Conservation (phyloP, 345 rosid species). For the Syzygium aqueum region DNA sequence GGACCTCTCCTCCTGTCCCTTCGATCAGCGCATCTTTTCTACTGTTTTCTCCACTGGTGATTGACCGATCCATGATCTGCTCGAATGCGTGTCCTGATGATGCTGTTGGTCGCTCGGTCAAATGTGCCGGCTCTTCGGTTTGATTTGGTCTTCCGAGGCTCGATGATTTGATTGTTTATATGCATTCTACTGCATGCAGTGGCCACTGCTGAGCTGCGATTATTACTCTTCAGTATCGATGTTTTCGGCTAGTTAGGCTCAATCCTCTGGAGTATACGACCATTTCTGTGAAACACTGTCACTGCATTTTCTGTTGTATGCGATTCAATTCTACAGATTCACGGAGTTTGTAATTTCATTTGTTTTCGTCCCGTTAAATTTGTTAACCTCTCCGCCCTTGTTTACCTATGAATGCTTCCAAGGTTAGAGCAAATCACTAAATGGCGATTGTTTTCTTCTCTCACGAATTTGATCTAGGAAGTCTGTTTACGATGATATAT, state of each 20-base stretch:
- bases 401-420: not conserved
- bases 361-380: not conserved
- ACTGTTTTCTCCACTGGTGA: slow-evolving; percentile 76
- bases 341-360: not conserved
- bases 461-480: not conserved
- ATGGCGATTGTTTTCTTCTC: not conserved
- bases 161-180: not conserved
- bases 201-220: not conserved
- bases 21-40: slow-evolving; percentile 90
- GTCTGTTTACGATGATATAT: not conserved
- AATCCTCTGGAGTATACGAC: not conserved
- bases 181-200: not conserved
- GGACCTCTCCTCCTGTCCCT: slow-evolving; percentile 87
- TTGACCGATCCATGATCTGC: not conserved
- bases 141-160: not conserved
- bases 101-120: not conserved
- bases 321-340: not conserved
- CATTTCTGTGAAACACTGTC: not conserved
- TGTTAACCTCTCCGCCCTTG: not conserved
- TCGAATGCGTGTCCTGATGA: not conserved
- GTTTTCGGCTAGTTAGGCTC: not conserved
- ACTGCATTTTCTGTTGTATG: not conserved
- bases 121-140: not conserved
- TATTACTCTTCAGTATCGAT: not conserved
- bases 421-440: not conserved